A percentile compares a stretch with the other conserved stretches of the same genome.
These are phyloP conservation scores for Penicillium waksmanii DNA, from an alignment of 495 filamentous ascomycete species.

Conservation along the genomic window DNA sequence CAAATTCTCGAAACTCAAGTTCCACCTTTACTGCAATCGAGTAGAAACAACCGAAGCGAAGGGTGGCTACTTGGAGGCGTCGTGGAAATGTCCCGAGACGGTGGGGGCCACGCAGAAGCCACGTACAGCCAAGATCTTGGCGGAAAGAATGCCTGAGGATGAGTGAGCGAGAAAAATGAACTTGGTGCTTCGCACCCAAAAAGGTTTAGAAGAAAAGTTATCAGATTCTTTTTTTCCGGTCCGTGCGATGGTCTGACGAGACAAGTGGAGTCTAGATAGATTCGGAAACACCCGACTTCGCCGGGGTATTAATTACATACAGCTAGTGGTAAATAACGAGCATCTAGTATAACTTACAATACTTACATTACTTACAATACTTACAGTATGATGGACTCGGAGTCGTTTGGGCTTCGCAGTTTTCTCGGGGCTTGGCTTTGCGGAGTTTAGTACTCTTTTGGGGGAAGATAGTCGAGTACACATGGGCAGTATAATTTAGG, in stretches of 20 bases:
- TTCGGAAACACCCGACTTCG: slow-evolving; percentile 2
- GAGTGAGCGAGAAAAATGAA: neutral
- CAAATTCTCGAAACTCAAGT: neutral
- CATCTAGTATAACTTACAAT: neutral
- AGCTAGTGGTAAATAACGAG: slow-evolving; percentile 2
- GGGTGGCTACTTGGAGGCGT: neutral
- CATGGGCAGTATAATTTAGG: neutral
- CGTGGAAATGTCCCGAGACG: slow-evolving; percentile 4
- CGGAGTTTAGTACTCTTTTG: slow-evolving; percentile 4
- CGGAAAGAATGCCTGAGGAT: neutral
- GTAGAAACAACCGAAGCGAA: slow-evolving; percentile 3
- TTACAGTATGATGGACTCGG: neutral
- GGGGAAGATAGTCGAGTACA: neutral
- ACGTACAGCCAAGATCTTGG: slow-evolving; percentile 5
- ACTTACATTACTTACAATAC: neutral
- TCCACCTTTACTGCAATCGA: slow-evolving; percentile 1
- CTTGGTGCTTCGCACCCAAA: neutral
- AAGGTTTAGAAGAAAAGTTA: slow-evolving; percentile 1
- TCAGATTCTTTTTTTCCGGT: slow-evolving; percentile 7
- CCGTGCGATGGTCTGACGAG: slow-evolving; percentile 1
- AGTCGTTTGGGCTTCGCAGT: no score
- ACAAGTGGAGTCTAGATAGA: neutral
- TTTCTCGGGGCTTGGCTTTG: neutral
- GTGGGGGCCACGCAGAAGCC: neutral
- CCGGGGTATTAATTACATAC: neutral